Percentiles rank a stretch among this genome's conserved stretches.
phyloP scores from a whole-genome alignment of 148 eudicot species.

The Limonium bicolor region DNA sequence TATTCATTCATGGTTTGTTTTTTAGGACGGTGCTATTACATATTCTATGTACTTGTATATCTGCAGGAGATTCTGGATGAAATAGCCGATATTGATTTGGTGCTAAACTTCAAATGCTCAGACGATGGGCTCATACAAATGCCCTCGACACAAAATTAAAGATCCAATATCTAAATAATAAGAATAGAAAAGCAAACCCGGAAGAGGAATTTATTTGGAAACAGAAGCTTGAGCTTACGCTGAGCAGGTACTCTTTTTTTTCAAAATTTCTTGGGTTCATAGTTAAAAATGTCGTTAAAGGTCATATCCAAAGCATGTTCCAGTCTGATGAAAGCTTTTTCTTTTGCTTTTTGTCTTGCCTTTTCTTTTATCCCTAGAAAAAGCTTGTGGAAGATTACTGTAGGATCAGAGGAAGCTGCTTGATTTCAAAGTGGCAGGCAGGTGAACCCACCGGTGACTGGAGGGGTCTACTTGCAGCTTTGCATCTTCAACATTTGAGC shows the following conservation, averaged over 20 bases:
- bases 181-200: constrained; percentile 14
- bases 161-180: constrained; percentile 16
- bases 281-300: background rate
- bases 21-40: too few relatives aligned
- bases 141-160: constrained; percentile 16
- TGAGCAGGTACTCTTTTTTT: constrained; percentile 40
- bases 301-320: background rate
- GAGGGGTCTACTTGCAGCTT: constrained; percentile 73
- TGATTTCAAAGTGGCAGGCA: constrained; percentile 53
- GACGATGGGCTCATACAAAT: constrained; percentile 23
- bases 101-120: constrained; percentile 61
- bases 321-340: background rate
- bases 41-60: too few relatives aligned
- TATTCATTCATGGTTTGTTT: too few relatives aligned
- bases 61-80: constrained; percentile 80
- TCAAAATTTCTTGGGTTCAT: background rate
- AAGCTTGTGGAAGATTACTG: constrained; percentile 77
- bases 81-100: constrained; percentile 72
- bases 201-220: constrained; percentile 21
- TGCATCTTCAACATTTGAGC: constrained; percentile 68
- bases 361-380: constrained; percentile 21
- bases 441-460: constrained; percentile 71
- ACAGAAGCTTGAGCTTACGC: constrained; percentile 44
- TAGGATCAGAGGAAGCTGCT: constrained; percentile 63
- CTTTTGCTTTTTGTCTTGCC: background rate